Percentiles rank a stretch among this genome's conserved stretches.
Conservation (phyloP, 176 grass and related monocot genomes). For the Sorghum bicolor region Sorghum_bicolor_NCBIv3 NC_012875.2:54712001-54712500, state of each 20-base stretch:
- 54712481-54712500: neutral
- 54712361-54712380: slow-evolving; percentile 23
- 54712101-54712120: neutral
- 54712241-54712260: slow-evolving; percentile 11
- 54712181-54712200: neutral
- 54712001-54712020: neutral
- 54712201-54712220: neutral
- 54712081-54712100: neutral
- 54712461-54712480: neutral
- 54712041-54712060: neutral
- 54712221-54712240: neutral
- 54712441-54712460: neutral
- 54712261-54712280: slow-evolving; percentile 23
- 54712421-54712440: neutral
- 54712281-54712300: neutral
- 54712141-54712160: neutral
- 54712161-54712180: neutral
- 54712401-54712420: neutral
- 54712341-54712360: slow-evolving; percentile 11
- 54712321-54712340: neutral
- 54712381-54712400: slow-evolving; percentile 27
- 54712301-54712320: neutral
- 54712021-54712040: neutral
- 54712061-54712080: neutral
- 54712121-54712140: neutral